Conservation (phyloP, 202 grass and related monocot species). For the Schoenoplectus tabernaemontani region DNA sequence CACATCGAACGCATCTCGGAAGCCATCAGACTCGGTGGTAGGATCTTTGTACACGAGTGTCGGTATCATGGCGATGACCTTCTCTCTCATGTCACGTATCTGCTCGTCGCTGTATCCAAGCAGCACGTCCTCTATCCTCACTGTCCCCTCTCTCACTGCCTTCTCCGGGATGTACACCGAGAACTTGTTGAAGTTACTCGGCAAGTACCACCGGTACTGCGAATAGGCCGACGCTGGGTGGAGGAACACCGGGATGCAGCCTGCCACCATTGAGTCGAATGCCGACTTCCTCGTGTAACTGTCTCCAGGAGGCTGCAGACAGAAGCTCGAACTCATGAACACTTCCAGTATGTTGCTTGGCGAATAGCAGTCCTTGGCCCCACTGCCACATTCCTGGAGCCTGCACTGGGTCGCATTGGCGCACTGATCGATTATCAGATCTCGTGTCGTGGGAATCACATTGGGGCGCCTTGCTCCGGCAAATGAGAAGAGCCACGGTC, state of each 20-base stretch:
- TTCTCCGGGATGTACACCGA: conserved; percentile 68
- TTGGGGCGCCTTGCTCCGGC: conserved; percentile 46
- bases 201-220: conserved; percentile 61
- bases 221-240: conserved; percentile 40
- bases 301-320: conserved; percentile 46
- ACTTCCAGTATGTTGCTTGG: conserved; percentile 61
- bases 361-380: conserved; percentile 36
- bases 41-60: conserved; percentile 56
- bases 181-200: conserved; percentile 33
- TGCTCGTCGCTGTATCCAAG: conserved; percentile 31
- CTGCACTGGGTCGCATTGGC: conserved; percentile 35
- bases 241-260: conserved; percentile 74
- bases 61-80: conserved; percentile 41
- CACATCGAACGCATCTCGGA: conserved; percentile 54
- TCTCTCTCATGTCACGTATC: conserved; percentile 41
- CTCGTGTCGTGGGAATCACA: conserved; percentile 36
- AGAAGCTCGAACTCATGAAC: conserved; percentile 64
- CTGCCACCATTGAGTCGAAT: conserved; percentile 59
- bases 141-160: conserved; percentile 33
- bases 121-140: conserved; percentile 51
- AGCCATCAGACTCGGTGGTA: conserved; percentile 34
- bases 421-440: conserved; percentile 56
- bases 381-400: conserved; percentile 40
- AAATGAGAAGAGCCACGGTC: conserved; percentile 61
- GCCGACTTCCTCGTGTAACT: conserved; percentile 46